Evolutionary conservation across 176 grass and related monocot genomes (phyloP), one percentile per base, ranked within the genome.

Genomic region (Otatea glauca): DNA sequence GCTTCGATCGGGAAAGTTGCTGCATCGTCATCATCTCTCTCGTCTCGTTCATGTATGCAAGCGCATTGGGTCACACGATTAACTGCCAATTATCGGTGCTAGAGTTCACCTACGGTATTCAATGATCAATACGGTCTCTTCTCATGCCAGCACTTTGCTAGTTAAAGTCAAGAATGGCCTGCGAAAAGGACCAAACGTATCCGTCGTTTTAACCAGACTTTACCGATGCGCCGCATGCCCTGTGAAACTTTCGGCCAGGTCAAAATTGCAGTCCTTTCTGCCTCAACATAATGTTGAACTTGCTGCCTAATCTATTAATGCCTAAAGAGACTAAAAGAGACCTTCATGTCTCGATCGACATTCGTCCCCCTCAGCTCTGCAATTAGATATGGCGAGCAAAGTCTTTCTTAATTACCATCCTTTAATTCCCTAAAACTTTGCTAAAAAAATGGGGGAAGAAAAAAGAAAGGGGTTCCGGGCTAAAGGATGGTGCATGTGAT

Each of bases 191-290:
- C 39, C 56, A 48, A 49, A 17, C 50, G 45, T 49, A 43, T 21
- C 63, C 27, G 45, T 80, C 77, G 63, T 80, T 39, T 49, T 68
- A 67, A 64, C 62, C 45, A 15, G 11, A 53, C 78, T 53, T 68
- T 68, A 45, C 47, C 27, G 63, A 68, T 15, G 78, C 5, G 78
- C 53, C 32, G 47, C 60, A 14, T 62, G 78, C 78, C 45, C 47
- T 53, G 18, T 48, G 27, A 17, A 25, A 9, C 29, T 56, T 67
- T 7, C 48, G 12, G 48, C 34, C 15, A 68, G 15, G 27, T 66
- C 61, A 50, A 79, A 24, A 0, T 41, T 37, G 62, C 45, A 9
- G 29, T 15, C 45, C n/a, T 61, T 29, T 29, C 29, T 8, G 55
- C n/a, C 44, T 49, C 43, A 1, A 43, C 21, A 42, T 11, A 75